These are phyloP conservation scores for Erythrobasidium hasegawianum DNA, from an alignment of 1,284 basidiomycete genomes.

Conservation along the genomic window DNA sequence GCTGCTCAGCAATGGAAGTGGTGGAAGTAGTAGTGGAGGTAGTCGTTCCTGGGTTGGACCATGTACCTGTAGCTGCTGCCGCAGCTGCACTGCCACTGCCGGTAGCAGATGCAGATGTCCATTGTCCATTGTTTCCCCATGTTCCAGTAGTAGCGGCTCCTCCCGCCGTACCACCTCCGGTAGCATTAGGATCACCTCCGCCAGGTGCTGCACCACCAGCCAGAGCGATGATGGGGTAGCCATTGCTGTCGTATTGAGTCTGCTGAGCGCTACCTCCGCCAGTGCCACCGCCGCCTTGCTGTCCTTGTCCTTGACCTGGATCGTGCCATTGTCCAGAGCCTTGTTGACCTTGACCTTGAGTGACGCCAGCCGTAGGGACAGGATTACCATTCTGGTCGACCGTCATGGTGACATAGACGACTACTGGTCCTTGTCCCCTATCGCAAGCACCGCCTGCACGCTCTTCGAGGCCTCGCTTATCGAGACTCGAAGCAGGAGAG, in stretches of 20 bases:
- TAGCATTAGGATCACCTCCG: slow-evolving; percentile 1
- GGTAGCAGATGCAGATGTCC: not conserved
- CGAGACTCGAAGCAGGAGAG: not conserved
- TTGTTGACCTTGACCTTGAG: not conserved
- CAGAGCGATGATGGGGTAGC: not conserved
- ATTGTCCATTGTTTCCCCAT: not conserved
- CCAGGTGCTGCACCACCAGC: not conserved
- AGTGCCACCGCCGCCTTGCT: no score
- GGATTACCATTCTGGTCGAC: slow-evolving; percentile 15
- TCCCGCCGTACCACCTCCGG: slow-evolving; percentile 1
- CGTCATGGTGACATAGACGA: slow-evolving; percentile 16
- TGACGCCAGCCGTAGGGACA: not conserved
- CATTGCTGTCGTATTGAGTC: no score
- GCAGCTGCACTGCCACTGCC: not conserved
- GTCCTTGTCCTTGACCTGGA: slow-evolving; percentile 1
- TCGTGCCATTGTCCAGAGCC: not conserved
- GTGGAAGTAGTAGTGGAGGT: not conserved
- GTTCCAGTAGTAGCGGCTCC: not conserved
- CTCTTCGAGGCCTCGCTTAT: not conserved
- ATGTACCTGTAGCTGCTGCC: not conserved
- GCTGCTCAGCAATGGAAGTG: not conserved
- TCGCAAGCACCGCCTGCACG: slow-evolving; percentile 3
- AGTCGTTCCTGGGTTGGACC: not conserved
- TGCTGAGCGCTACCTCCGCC: no score
- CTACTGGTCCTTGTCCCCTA: slow-evolving; percentile 4